These are phyloP conservation scores for Globisporangium cystogenes DNA, from an alignment of 352 stramenopile genomes.

Conservation along the genomic window DNA sequence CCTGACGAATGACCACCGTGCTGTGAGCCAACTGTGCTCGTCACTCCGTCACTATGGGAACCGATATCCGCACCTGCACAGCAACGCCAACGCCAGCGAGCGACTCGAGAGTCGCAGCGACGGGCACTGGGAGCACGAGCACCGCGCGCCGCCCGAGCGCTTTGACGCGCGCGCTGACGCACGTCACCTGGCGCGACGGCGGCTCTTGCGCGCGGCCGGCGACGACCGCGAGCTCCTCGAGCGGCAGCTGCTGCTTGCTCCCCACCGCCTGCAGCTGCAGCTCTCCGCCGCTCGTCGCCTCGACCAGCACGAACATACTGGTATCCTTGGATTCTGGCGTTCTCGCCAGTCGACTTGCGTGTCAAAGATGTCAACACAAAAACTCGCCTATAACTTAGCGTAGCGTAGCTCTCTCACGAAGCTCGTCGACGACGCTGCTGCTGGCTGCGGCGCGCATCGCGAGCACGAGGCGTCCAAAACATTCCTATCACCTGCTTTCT, in stretches of 20 bases:
- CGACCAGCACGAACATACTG: slow-evolving; percentile 41
- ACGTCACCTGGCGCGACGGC: slow-evolving; percentile 41
- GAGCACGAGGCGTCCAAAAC: slow-evolving; percentile 2
- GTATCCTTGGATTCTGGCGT: too few relatives aligned
- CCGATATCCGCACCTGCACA: background rate
- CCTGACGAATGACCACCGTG: too few relatives aligned
- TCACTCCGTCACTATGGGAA: slow-evolving; percentile 13
- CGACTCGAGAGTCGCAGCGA: slow-evolving; percentile 12
- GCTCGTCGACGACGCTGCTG: too few relatives aligned
- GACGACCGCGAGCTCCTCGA: slow-evolving; percentile 56
- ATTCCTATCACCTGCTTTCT: background rate
- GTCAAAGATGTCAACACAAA: too few relatives aligned
- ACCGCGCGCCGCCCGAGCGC: slow-evolving; percentile 29
- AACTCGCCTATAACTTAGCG: slow-evolving; percentile 1
- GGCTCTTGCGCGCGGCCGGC: slow-evolving; percentile 12
- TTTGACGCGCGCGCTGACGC: slow-evolving; percentile 52
- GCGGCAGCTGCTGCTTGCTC: slow-evolving; percentile 41
- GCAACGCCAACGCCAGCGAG: background rate
- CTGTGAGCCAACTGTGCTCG: too few relatives aligned
- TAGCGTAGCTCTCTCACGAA: background rate
- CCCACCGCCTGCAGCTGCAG: slow-evolving; percentile 30
- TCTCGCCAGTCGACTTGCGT: background rate
- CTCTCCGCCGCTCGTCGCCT: slow-evolving; percentile 7
- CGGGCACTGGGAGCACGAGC: slow-evolving; percentile 44
- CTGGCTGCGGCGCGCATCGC: background rate